phyloP scores from a whole-genome alignment of 495 filamentous ascomycete genomes.

The Pseudotulostoma volvatum region DNA sequence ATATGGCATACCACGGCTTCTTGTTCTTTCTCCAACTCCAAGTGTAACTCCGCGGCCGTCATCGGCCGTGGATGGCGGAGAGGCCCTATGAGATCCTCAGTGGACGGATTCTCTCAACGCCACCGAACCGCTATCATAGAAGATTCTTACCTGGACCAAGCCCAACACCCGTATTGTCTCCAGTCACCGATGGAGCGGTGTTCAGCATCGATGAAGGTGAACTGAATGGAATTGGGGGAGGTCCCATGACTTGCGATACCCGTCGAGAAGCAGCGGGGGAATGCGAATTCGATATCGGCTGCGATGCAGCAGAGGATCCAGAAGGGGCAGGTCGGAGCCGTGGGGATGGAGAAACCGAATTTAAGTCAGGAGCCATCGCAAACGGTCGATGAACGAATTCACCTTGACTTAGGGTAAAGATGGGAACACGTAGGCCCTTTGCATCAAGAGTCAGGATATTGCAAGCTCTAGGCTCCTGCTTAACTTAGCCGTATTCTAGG shows the following conservation, averaged over 20 bases:
- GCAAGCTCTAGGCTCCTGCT: too few relatives aligned
- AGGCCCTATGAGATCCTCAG: conserved; percentile 41
- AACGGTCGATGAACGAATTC: too few relatives aligned
- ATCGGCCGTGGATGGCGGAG: conserved; percentile 69
- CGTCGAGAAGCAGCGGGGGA: conserved; percentile 30
- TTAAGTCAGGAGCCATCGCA: conserved; percentile 46
- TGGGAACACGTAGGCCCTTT: too few relatives aligned
- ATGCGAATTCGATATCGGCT: conserved; percentile 21
- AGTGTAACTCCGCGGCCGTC: conserved; percentile 72
- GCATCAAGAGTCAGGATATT: too few relatives aligned
- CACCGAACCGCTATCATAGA: too few relatives aligned
- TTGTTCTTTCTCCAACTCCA: conserved; percentile 81
- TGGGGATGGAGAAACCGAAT: conserved; percentile 40
- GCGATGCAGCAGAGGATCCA: conserved; percentile 21
- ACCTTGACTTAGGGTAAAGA: too few relatives aligned
- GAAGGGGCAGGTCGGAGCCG: conserved; percentile 34
- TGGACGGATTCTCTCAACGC: too few relatives aligned
- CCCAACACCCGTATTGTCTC: conserved; percentile 40
- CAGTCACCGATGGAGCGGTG: conserved; percentile 15
- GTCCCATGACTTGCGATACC: conserved; percentile 30
- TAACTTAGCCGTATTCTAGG: too few relatives aligned
- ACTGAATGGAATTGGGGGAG: conserved; percentile 25
- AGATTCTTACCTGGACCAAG: conserved; percentile 35
- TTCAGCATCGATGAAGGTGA: conserved; percentile 9
- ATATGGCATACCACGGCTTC: conserved; percentile 71